Evolutionary conservation across 345 rosid genomes (phyloP), one percentile per base, ranked within the genome.

Genomic region (Lepidium aucheri): DNA sequence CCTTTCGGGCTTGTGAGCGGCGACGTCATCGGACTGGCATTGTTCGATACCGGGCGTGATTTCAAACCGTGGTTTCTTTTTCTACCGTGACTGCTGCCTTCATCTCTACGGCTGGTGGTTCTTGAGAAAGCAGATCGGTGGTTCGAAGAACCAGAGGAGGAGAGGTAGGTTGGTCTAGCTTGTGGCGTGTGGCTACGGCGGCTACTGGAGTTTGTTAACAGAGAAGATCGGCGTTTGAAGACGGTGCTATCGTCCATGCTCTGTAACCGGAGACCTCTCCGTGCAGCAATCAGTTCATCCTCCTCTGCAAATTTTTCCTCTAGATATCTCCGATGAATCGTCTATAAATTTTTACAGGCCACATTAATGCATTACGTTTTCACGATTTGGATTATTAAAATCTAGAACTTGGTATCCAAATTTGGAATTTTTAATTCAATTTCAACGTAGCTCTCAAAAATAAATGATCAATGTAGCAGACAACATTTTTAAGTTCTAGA

Each of bases 171-270:
- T 3, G 85, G 82, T 56, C 76, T 42, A 1, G 81, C 76, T 59
- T 77, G 75, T 3, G 86, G 80, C 46, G 86, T 80, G 43, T 64
- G 75, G 72, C 84, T 84, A 16, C 81, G 81, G 14, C 83, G 77
- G 33, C 74, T 79, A 9, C 62, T 33, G 11, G 62, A 53, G 38
- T 13, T 74, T 4, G 79, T 44, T 49, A 85, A 53, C 4, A 71
- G 38, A 4, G 88, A 75, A 2, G 82, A 36, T 0, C 66, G 81
- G 18, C 77, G 72, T 22, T 72, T 54, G 50, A 78, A 76, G 65
- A 82, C 68, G 53, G 58, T 36, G 22, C 64, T 75, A 8, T 86
- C 89, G 28, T 88, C 97, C 39, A 67, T 60, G 76, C 35, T 44
- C 66, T 40, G 78, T 64, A 26, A 53, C 40, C 50, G 82, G 67